These are phyloP conservation scores for Metschnikowia sp. DNA, from an alignment of 805 yeast species.

Conservation along the genomic window DNA sequence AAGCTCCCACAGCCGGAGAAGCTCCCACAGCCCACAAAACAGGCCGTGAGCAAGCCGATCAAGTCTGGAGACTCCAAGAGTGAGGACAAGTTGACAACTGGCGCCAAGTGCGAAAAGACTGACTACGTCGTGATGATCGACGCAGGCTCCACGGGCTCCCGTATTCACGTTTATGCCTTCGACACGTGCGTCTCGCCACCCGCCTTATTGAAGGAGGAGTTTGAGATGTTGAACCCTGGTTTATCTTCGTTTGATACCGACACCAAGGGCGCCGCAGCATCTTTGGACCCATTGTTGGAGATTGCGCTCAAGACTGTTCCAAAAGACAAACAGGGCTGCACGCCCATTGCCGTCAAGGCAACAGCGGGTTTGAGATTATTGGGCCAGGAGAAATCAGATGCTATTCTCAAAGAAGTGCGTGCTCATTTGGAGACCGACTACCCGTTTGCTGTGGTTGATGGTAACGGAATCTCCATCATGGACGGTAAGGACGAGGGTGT, in stretches of 20 bases:
- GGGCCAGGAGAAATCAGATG: conserved; percentile 69
- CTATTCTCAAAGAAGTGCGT: conserved; percentile 75
- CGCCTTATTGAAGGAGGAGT: conserved; percentile 69
- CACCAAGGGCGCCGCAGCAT: conserved; percentile 80
- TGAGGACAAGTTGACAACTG: not conserved
- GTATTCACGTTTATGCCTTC: conserved; percentile 91
- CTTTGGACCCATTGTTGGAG: conserved; percentile 78
- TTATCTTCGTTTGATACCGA: conserved; percentile 81
- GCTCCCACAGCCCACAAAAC: not conserved
- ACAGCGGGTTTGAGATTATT: conserved; percentile 92
- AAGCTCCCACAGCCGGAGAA: not conserved
- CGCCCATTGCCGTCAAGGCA: conserved; percentile 96
- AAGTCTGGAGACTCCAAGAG: not conserved
- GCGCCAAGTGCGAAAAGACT: conserved; percentile 30
- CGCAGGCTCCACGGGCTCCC: conserved; percentile 97
- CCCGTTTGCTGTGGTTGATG: conserved; percentile 89
- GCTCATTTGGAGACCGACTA: conserved; percentile 70
- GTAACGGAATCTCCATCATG: conserved; percentile 89
- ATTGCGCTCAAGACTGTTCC: conserved; percentile 80
- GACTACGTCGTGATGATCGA: conserved; percentile 91
- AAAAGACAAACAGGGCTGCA: conserved; percentile 63
- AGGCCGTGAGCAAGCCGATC: not conserved
- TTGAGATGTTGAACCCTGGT: conserved; percentile 90
- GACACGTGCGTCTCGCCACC: conserved; percentile 87
- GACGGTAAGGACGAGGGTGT: conserved; percentile 97